A percentile compares a stretch with the other conserved stretches of the same genome.
phyloP scores from a whole-genome alignment of 164 flowering plant genomes.

The Kalanchoe fedtschenkoi region DNA sequence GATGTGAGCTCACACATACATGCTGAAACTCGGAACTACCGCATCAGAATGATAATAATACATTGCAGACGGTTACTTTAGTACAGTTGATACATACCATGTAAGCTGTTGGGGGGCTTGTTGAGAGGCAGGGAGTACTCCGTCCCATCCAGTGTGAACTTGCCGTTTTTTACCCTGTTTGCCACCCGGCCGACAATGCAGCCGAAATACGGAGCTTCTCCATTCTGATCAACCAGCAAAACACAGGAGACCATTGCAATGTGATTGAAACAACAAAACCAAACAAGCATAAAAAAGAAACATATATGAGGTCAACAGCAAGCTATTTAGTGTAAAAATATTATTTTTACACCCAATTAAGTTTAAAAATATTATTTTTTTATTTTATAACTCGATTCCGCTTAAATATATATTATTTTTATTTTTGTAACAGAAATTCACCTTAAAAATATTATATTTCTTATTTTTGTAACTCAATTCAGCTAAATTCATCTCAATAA shows the following conservation, averaged over 20 bases:
- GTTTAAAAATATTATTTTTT: too few species aligned
- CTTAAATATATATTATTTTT: too few species aligned
- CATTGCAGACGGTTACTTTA: not conserved
- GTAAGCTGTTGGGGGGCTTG: constrained; percentile 80
- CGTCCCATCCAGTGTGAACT: constrained; percentile 52
- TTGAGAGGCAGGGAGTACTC: constrained; percentile 62
- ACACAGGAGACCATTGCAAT: not conserved
- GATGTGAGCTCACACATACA: too few species aligned
- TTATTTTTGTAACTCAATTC: too few species aligned
- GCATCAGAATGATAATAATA: not conserved
- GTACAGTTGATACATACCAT: constrained; percentile 28
- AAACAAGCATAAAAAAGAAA: not conserved
- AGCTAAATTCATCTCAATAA: too few species aligned
- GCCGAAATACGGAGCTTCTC: constrained; percentile 31
- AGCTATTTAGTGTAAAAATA: too few species aligned
- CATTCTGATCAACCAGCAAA: constrained; percentile 21
- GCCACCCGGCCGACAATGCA: constrained; percentile 85
- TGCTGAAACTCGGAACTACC: not conserved
- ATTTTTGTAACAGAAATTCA: too few species aligned
- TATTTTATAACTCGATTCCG: too few species aligned
- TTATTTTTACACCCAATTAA: too few species aligned
- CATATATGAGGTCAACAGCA: too few species aligned
- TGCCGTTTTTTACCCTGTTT: constrained; percentile 82
- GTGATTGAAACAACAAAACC: not conserved
- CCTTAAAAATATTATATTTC: too few species aligned